Base-by-base conservation (phyloP, 345 rosid genomes). In the Eucalyptus curtisii region DNA sequence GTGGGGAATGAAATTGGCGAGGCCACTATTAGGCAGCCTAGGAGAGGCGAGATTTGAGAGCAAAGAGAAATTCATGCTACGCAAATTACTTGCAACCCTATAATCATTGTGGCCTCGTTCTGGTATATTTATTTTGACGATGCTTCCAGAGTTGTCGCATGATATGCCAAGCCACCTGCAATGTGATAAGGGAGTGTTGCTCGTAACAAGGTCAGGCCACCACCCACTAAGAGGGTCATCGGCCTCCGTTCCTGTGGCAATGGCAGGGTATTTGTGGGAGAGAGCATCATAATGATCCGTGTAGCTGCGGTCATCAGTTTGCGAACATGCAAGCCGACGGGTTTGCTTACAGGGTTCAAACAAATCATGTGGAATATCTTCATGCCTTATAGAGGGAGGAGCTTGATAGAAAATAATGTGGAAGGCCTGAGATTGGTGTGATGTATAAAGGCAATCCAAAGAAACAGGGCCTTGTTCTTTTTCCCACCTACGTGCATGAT, bases 31-130 rank as follows among this genome's bases (percentile, higher is more conserved):
- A 5, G 1, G 10, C 90, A 85, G 20, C 33, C 16, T 4, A 90
- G 44, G 22, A 2, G 4, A 71, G 20, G 17, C 31, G 13, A 91
- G 88, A 89, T 91, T 40, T 1, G 49, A 85, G 19, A 91, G 50
- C 48, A 81, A 89, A 52, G 90, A 89, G 57, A 89, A 87, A 57
- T 89, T 87, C 87, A 89, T 27, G 12, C 47, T 86, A 16, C 20
- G 19, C 57, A 91, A 71, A 25, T 86, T 37, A n/a, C 3, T 10
- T 33, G 10, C 5, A 9, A 81, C 27, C 22, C 7, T 0, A 1
- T 17, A 0, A 10, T 8, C 42, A 10, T 31, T 16, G 22, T 3
- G 9, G 4, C 3, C 24, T 68, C 2, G 0, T 4, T 3, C 6
- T 4, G 24, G 12, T 14, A 16, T 16, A 22, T 2, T 33, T 68